Base-by-base conservation (phyloP, 2,329 filamentous ascomycete genomes). In the Stylonectria norvegica region DNA sequence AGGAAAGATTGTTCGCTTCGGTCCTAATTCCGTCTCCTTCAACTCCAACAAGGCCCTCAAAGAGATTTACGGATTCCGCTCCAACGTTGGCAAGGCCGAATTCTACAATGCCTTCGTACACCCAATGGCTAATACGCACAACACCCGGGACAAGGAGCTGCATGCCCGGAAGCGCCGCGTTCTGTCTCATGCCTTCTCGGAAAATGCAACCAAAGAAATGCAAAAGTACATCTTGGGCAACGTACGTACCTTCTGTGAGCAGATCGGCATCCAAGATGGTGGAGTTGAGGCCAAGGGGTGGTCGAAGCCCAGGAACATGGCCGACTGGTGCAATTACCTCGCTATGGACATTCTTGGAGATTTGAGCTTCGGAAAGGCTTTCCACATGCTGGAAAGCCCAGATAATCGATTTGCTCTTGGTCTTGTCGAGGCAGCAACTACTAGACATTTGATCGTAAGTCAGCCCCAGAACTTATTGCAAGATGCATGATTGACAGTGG, bases 91-190 rank as follows among this genome's bases (percentile, higher is more conserved):
- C 62, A 87, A 88, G 66, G 75, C 82, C 28, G 74, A 81, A 51
- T 87, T 87, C 66, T 88, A 88, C 67, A 76, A 85, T 49, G 81
- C 81, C 28, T 87, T 86, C 59, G 80, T 81, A 2, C 81, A 85
- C 41, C 83, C 83, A 12, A 77, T 79, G 1, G 77, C 81, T 52
- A 87, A 86, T 66, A 86, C 84, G 2, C 83, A 87, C 66, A 86
- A 85, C 64, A 74, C 73, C 2, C 83, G 85, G 37, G 80, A 86
- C 58, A 85, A 84, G 65, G 65, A 71, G 0, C 66, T 79, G 29
- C 85, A 89, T 59, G 82, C 82, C 20, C 79, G 83, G 38, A 87
- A 88, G 70, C 71, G 84, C 27, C 73, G 83, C 18, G 82, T 86
- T 19, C 68, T 89, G 23, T 81, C 79, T n/a, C 81, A 86, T 52